These are phyloP conservation scores for Macadamia tetraphylla DNA, from an alignment of 164 flowering plant species.

Conservation along the genomic window DNA sequence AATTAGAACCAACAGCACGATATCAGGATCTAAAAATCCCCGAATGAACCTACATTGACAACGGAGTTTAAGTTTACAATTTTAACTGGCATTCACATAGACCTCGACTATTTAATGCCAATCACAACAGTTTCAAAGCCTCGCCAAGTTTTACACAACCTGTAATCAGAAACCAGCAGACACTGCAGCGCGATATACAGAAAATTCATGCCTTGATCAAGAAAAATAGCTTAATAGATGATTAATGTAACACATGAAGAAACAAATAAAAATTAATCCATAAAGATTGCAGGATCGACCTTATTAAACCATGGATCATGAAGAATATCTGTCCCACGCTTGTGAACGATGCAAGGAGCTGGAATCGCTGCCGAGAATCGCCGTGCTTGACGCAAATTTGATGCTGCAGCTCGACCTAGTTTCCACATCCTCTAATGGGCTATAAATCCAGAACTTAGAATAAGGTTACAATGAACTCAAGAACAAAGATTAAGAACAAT, in stretches of 20 bases:
- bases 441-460: neutral
- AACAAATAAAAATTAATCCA: too few relatives aligned
- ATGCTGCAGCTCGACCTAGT: slow-evolving; percentile 19
- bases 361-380: slow-evolving; percentile 60
- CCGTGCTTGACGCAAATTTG: slow-evolving; percentile 40
- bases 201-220: too few relatives aligned
- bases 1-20: neutral
- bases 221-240: too few relatives aligned
- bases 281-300: slow-evolving; percentile 28
- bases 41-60: neutral
- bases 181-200: too few relatives aligned
- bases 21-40: too few relatives aligned
- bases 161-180: too few relatives aligned
- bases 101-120: neutral
- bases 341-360: slow-evolving; percentile 87
- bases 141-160: neutral
- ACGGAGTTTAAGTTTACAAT: neutral
- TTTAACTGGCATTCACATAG: neutral
- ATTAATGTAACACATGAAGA: too few relatives aligned
- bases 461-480: neutral
- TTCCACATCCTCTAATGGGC: slow-evolving; percentile 23
- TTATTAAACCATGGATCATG: slow-evolving; percentile 99
- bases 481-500: too few relatives aligned
- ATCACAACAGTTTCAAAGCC: neutral
- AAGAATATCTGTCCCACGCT: slow-evolving; percentile 97